Evolutionary conservation across 768 basidiomycete genomes (phyloP).

Genomic region (Boletus edulis): DNA sequence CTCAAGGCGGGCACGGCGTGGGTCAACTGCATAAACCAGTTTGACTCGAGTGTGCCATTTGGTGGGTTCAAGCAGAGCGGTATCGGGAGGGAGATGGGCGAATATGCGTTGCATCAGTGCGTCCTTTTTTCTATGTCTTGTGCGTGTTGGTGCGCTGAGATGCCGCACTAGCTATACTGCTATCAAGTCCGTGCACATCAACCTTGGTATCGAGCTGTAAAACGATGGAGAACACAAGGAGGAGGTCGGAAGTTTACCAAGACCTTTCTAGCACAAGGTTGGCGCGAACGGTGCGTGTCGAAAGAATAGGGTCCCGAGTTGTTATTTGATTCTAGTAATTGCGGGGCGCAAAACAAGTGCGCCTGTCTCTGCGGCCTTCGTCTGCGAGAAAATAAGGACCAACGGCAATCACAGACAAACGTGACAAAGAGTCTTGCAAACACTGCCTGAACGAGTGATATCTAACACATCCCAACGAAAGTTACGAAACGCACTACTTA

Average conservation of each 20-base stretch:
- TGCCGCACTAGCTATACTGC: constrained; percentile 16
- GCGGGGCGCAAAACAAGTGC: too few relatives aligned
- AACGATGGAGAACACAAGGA: neutral
- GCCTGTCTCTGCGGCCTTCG: too few relatives aligned
- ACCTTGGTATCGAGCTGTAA: constrained; percentile 36
- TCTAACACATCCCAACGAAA: too few relatives aligned
- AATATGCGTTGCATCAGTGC: constrained; percentile 65
- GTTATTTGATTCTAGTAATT: too few relatives aligned
- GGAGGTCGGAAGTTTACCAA: neutral
- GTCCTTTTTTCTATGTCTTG: constrained; percentile 18
- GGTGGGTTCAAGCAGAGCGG: constrained; percentile 86
- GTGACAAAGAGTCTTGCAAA: too few relatives aligned
- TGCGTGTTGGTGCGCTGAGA: neutral
- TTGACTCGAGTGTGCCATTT: constrained; percentile 56
- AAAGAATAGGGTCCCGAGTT: too few relatives aligned
- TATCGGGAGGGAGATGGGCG: constrained; percentile 77
- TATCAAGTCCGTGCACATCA: constrained; percentile 41
- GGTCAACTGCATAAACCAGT: constrained; percentile 42
- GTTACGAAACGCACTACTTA: too few relatives aligned
- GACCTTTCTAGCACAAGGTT: too few relatives aligned
- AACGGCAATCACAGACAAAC: too few relatives aligned
- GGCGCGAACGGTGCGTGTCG: too few relatives aligned
- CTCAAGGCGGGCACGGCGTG: constrained; percentile 83
- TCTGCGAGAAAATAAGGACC: too few relatives aligned
- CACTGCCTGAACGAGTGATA: too few relatives aligned